Evolutionary conservation across 768 basidiomycete species (phyloP).

Genomic region (Podaxis sp.): DNA sequence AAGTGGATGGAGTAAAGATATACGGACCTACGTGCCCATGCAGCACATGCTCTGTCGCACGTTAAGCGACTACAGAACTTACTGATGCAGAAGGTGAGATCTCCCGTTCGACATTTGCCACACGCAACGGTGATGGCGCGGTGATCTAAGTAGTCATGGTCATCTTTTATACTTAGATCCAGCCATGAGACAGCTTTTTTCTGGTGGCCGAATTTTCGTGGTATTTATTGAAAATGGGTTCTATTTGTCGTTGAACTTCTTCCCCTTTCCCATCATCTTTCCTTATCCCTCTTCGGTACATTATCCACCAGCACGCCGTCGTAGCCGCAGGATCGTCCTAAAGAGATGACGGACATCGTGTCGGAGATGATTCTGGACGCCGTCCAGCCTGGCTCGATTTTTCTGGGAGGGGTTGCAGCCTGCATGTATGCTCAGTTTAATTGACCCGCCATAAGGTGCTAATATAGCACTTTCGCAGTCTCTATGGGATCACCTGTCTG

Average conservation of each 20-base stretch:
- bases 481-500: slow-evolving; percentile 42
- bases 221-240: background rate
- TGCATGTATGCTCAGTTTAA: background rate
- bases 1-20: background rate
- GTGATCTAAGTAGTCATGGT: background rate
- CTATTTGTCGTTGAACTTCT: background rate
- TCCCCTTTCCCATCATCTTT: background rate
- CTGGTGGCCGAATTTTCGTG: background rate
- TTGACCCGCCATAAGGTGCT: background rate
- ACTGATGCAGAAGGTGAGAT: background rate
- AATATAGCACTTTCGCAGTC: slow-evolving; percentile 23
- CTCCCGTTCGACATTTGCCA: background rate
- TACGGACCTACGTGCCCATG: background rate
- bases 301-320: background rate
- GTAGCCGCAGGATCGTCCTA: background rate
- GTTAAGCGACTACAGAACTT: background rate
- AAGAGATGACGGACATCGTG: background rate
- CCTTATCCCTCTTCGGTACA: background rate
- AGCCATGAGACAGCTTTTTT: background rate
- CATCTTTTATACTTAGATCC: background rate
- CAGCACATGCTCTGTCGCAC: background rate
- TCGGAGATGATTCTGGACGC: background rate
- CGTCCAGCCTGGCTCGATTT: background rate
- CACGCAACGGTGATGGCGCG: background rate
- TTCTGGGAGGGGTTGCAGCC: background rate